Evolutionary conservation across 495 filamentous ascomycete species (phyloP).

Genomic region (Penicillium fimorum): DNA sequence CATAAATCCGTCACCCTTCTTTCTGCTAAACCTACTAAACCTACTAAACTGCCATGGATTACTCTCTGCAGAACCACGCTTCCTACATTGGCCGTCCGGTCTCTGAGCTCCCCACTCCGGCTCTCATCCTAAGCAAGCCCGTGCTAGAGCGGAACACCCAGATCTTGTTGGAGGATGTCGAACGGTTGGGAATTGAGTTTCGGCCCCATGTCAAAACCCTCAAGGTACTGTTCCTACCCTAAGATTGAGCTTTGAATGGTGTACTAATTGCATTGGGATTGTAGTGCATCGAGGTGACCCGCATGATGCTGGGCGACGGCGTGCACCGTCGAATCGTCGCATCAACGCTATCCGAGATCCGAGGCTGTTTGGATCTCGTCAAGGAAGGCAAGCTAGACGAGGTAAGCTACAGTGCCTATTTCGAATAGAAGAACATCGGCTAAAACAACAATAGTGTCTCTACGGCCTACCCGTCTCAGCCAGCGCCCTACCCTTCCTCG

Average conservation of each 20-base stretch:
- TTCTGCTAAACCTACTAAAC: not conserved
- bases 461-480: constrained; percentile 36
- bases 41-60: constrained; percentile 23
- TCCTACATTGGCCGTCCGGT: constrained; percentile 31
- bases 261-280: constrained; percentile 5
- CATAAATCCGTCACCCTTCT: constrained; percentile 5
- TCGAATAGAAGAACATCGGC: not conserved
- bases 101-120: constrained; percentile 31
- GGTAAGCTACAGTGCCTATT: constrained; percentile 11
- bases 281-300: constrained; percentile 32
- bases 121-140: constrained; percentile 33
- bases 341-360: constrained; percentile 33
- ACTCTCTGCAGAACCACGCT: constrained; percentile 25
- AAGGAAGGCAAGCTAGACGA: constrained; percentile 36
- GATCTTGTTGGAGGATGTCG: constrained; percentile 32
- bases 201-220: constrained; percentile 40
- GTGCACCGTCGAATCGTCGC: constrained; percentile 33
- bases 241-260: not conserved
- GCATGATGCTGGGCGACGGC: constrained; percentile 36
- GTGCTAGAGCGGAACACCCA: constrained; percentile 32
- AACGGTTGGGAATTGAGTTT: constrained; percentile 31
- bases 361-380: constrained; percentile 29
- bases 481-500: constrained; percentile 31
- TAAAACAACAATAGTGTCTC: constrained; percentile 21
- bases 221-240: constrained; percentile 22